Evolutionary conservation across 441 rosid species (phyloP), one percentile per base, ranked within the genome.

Genomic region (Pelargonium australe): DNA sequence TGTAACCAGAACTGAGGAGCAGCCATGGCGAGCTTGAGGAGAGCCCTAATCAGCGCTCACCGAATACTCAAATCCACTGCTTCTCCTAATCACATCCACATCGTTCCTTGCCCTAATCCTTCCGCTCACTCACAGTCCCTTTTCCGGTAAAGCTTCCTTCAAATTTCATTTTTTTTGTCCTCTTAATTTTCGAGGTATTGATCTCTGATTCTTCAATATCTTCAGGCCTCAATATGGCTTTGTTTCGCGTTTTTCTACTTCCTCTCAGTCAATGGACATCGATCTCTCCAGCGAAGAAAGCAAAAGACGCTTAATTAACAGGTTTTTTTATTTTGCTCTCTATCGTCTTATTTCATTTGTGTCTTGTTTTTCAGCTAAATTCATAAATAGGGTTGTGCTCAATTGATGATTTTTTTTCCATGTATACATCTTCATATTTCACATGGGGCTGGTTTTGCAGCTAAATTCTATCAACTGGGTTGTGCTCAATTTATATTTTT

Each of bases 281-380:
- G 90, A 88, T 73, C 85, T 90, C 76, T 87, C 95, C 69, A 81
- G 28, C 23, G 89, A 87, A 65, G 95, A 88, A 78, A 86, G 79
- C 81, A 89, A 81, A 76, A 76, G 96, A 72, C 87, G 85, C 66
- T 66, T 90, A 41, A 78, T 75, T 81, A 91, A 94, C 82, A 94
- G 97, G 97, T 86, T 65, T 10, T 17, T 2, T 5, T 8, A 14
- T 10, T 66, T 3, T 20, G 64, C 19, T 14, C 17, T 17, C 14
- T 9, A 1, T 34, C 34, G 60, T 53, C 25, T 17, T 12, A n/a
- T 14, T 0, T 13, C 17, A n/a, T 51, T 4, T 51, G 57, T 16
- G 57, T 51, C 16, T 43, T 13, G 57, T 49, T 12, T 13, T 49
- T 14, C 55, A 49, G 55, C 16, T 49, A n/a, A 14, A 13, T 49